phyloP scores from a whole-genome alignment of 2,329 filamentous ascomycete species.

The Microdochium trichocladiopsis region DNA sequence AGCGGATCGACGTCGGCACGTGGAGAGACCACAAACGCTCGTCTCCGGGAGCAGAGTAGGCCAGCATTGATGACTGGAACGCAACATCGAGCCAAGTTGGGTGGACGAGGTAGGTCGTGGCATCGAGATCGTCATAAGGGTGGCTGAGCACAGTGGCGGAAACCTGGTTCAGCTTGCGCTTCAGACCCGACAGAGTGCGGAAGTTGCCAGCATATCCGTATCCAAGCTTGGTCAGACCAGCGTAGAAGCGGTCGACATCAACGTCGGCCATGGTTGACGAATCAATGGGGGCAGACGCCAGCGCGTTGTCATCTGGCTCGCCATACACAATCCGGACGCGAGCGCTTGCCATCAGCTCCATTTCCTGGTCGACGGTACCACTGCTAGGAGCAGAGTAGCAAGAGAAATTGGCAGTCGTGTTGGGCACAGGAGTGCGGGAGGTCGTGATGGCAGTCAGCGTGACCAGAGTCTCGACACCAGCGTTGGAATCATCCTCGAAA shows the following conservation, averaged over 20 bases:
- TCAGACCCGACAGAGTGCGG: constrained; percentile 1
- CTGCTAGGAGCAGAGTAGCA: constrained; percentile 7
- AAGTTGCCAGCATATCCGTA: constrained; percentile 9
- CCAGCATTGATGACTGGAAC: constrained; percentile 25
- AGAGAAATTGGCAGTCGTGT: constrained; percentile 7
- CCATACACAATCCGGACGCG: constrained; percentile 11
- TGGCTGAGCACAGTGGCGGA: background rate
- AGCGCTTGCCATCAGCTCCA: constrained; percentile 9
- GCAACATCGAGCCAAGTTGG: constrained; percentile 24
- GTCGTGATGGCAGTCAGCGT: constrained; percentile 6
- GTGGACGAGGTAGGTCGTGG: constrained; percentile 17
- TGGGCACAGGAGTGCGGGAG: constrained; percentile 2
- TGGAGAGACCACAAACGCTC: constrained; percentile 22
- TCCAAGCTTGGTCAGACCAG: constrained; percentile 5
- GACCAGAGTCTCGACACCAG: constrained; percentile 14
- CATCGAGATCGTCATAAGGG: background rate
- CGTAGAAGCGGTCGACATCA: constrained; percentile 11
- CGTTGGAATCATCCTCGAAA: constrained; percentile 3
- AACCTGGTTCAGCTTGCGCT: constrained; percentile 6
- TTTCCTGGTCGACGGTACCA: constrained; percentile 7
- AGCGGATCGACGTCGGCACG: constrained; percentile 18
- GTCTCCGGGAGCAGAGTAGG: constrained; percentile 23
- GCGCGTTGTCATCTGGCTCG: constrained; percentile 7
- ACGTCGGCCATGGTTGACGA: constrained; percentile 11
- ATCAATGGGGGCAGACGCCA: constrained; percentile 4